Percentiles rank a stretch among this genome's conserved stretches.
Conservation (phyloP, 2,329 filamentous ascomycete genomes). For the Fusarium protoensiforme region DNA sequence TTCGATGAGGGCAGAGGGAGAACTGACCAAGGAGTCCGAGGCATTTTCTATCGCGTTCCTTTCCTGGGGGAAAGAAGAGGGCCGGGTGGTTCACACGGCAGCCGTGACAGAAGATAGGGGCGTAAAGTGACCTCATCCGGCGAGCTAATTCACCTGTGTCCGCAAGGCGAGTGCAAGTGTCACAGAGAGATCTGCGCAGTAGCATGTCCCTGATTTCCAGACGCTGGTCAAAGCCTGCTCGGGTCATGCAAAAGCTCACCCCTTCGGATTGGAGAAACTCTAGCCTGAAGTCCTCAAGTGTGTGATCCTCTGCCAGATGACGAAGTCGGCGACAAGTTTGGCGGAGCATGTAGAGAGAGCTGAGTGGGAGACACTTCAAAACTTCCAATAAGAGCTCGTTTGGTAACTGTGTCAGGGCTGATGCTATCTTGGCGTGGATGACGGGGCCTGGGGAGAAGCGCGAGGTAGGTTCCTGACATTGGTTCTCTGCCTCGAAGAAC, state of each 20-base stretch:
- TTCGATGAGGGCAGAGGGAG: background rate
- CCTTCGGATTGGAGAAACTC: background rate
- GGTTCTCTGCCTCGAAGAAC: background rate
- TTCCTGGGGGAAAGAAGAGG: background rate
- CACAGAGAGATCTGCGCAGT: background rate
- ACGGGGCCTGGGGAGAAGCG: background rate
- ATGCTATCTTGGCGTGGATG: background rate
- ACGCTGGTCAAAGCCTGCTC: background rate
- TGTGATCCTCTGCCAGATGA: fast-evolving
- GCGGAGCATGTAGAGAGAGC: background rate
- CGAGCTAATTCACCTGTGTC: background rate
- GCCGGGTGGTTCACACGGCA: background rate
- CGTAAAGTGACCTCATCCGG: background rate
- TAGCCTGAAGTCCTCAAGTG: background rate
- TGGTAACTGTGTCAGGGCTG: background rate
- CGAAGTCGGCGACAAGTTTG: background rate
- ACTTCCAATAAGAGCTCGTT: background rate
- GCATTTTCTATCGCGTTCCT: background rate
- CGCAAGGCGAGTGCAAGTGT: background rate
- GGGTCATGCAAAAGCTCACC: background rate
- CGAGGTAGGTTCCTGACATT: background rate
- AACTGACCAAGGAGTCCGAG: background rate
- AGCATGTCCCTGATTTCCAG: background rate
- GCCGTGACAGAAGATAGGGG: background rate
- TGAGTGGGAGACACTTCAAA: background rate